Base-by-base conservation (phyloP, 2,329 filamentous ascomycete genomes). In the Arthrobotrys musiformis region DNA sequence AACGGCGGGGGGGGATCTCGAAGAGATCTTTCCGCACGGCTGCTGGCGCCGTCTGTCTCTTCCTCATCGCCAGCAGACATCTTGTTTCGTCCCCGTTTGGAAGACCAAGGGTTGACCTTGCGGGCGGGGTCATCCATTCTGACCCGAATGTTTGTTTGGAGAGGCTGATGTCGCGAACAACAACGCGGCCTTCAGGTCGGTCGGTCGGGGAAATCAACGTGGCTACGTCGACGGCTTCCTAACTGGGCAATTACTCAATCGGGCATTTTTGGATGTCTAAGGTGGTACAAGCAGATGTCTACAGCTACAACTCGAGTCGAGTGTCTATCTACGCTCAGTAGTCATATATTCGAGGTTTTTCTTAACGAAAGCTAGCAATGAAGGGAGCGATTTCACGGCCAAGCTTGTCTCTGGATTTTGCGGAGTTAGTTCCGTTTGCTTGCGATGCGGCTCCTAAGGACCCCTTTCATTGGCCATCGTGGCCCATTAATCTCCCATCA, bases 101-200 rank as follows among this genome's bases (percentile, higher is more conserved):
- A 54, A 8, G 61, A 37, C 44, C 48, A 50, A 13, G 64, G 42
- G 35, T 60, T 37, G 13, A 37, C 13, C 15, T 40, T 70, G 35
- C 58, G 58, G 19, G 64, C 24, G 9, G 60, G 35, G 9, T 77
- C 73, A 33, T 67, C 73, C 66, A 69, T 67, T 15, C n/a, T 15
- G 24, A 44, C 28, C 37, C 30, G 19, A 24, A 9, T 22, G 8
- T 48, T 22, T 3, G 54, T 26, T 30, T 48, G 46, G 58, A 33
- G 37, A 24, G 9, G 58, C 48, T 24, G 19, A 22, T 26, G 30
- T 37, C 17, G 24, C 19, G 42, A 64, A 42, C 19, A 19, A 42
- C 46, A 50, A 64, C 61, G 61, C 61, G 61, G 52, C 22, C 8
- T 46, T 22, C 5, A 2, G 52, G 42, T 61, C 40, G 17, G 40